Base-by-base conservation (phyloP, 2,329 filamentous ascomycete species). In the Pseudogymnoascus sp. region DNA sequence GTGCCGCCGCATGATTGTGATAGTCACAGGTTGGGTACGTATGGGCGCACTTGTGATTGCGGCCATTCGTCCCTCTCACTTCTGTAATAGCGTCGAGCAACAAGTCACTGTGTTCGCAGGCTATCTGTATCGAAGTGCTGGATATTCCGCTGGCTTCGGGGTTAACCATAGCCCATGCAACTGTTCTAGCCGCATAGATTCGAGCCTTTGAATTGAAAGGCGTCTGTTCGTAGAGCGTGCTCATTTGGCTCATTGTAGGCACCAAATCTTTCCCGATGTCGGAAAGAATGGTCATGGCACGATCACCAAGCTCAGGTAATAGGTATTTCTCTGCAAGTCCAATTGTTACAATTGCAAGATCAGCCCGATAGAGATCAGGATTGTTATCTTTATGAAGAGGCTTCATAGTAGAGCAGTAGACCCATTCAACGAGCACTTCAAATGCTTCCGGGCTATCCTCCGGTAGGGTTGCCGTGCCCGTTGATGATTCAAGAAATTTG, bases 381-480 rank as follows among this genome's bases (percentile, higher is more conserved):
- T 2, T 22, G 2, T 0, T 3, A 6, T 5, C 1, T 24, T 6
- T 6, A 4, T 31, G 24, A 2, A 53, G 14, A 6, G 46, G 2
- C 0, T 53, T 53, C n/a, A 53, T 0, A 1, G 46, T 31, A 12
- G 46, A 56, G 8, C 46, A 12, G 4, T 69, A 69, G 26, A 68
- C 10, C 61, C 62, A 69, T 26, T 63, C 43, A 8, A 64, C 4
- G 22, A 69, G 60, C 12, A 66, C 46, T 5, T 60, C 60, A 46
- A 68, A 67, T 6, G 60, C 59, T 7, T 19, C 59, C 2, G 64
- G 38, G 24, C 59, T 37, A 16, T 67, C 66, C n/a, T 68, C 60
- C 3, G 64, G 65, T 11, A 68, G 62, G 1, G 40, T 43, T 1
- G 53, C 66, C 12, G 6, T 8, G 3, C 26, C 35, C 0, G 31